Percentiles rank a stretch among this genome's conserved stretches.
phyloP scores from a whole-genome alignment of 495 filamentous ascomycete species.

The Gamarada debralockiae region DNA sequence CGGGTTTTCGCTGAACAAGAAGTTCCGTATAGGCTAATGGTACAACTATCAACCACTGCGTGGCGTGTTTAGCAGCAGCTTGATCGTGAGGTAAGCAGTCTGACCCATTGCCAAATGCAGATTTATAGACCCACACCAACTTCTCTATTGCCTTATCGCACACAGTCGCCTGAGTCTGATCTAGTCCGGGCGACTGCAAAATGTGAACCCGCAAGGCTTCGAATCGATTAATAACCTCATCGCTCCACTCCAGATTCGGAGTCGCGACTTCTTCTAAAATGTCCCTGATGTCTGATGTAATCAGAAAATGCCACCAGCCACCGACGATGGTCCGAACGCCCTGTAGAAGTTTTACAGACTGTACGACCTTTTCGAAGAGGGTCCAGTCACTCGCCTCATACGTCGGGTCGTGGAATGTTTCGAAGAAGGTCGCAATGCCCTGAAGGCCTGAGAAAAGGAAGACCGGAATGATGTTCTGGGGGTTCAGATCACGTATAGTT shows the following conservation, averaged over 20 bases:
- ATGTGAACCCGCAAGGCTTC: background rate
- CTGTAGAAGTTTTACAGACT: conserved; percentile 39
- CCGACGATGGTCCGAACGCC: conserved; percentile 36
- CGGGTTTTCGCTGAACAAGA: conserved; percentile 28
- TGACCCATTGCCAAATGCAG: background rate
- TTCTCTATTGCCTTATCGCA: conserved; percentile 15
- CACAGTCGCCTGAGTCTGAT: conserved; percentile 7
- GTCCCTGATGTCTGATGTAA: conserved; percentile 11
- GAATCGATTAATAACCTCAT: conserved; percentile 8
- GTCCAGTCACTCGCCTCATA: conserved; percentile 19
- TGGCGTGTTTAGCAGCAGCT: conserved; percentile 12
- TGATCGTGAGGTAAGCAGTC: background rate
- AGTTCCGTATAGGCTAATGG: conserved; percentile 29
- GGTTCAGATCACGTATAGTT: conserved; percentile 16
- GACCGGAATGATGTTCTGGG: conserved; percentile 35
- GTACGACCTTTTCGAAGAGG: conserved; percentile 37
- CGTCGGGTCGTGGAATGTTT: conserved; percentile 28
- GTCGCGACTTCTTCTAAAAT: background rate
- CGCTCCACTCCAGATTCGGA: background rate
- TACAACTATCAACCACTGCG: conserved; percentile 33
- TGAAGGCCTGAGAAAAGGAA: conserved; percentile 47
- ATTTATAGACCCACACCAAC: conserved; percentile 12
- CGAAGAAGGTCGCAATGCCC: conserved; percentile 44
- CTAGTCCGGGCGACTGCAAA: background rate
- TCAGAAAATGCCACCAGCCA: conserved; percentile 24